phyloP scores from a whole-genome alignment of 345 rosid genomes.

The Erysimum cheiranthoides region DNA sequence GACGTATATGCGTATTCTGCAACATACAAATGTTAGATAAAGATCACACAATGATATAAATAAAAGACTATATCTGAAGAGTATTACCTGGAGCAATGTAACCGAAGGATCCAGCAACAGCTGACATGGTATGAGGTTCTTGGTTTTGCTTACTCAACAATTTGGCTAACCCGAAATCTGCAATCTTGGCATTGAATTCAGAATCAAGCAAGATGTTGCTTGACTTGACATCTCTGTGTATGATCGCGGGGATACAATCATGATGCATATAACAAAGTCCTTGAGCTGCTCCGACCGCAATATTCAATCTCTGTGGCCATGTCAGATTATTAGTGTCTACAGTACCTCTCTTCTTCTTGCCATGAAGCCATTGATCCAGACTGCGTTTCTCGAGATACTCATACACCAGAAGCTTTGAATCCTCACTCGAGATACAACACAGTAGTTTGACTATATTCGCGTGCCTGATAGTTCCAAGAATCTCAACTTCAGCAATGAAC shows the following conservation, averaged over 20 bases:
- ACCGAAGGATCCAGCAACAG: constrained; percentile 89
- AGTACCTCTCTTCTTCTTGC: constrained; percentile 48
- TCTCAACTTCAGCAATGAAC: constrained; percentile 78
- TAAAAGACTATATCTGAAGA: background rate
- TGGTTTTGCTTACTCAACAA: constrained; percentile 61
- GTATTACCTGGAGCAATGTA: constrained; percentile 94
- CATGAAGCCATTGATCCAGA: constrained; percentile 86
- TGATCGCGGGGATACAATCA: constrained; percentile 70
- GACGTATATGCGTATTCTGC: constrained; percentile 81
- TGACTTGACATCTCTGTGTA: constrained; percentile 89
- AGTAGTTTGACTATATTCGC: constrained; percentile 79
- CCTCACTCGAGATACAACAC: constrained; percentile 86
- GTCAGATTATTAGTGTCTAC: constrained; percentile 43
- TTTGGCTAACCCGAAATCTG: constrained; percentile 95
- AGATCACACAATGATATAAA: background rate
- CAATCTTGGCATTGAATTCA: constrained; percentile 73
- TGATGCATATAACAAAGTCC: constrained; percentile 95
- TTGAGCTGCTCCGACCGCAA: constrained; percentile 85
- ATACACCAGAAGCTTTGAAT: constrained; percentile 88
- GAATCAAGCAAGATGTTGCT: constrained; percentile 87
- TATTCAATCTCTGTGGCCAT: constrained; percentile 78
- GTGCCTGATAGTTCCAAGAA: constrained; percentile 78
- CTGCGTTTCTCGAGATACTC: constrained; percentile 92
- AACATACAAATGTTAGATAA: constrained; percentile 16
- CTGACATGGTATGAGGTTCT: constrained; percentile 74